phyloP scores from a whole-genome alignment of 169 alveolate genomes.

The Amoebophrya sp. region DNA sequence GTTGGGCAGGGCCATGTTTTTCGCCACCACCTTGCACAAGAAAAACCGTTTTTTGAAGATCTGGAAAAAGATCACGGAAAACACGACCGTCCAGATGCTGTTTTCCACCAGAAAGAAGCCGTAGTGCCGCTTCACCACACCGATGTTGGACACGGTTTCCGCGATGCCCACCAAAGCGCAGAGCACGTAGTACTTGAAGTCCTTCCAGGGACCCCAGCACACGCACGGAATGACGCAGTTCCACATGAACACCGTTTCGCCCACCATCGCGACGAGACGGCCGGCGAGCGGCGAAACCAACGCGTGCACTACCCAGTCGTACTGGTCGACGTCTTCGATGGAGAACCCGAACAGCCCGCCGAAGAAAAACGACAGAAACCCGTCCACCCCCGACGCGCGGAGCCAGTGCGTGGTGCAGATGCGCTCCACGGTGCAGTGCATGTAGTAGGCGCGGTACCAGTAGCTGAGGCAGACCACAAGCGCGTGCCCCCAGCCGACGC shows the following conservation, averaged over 20 bases:
- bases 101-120: not conserved
- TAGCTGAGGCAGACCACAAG: not conserved
- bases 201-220: not conserved
- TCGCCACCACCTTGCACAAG: not conserved
- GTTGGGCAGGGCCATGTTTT: too few species aligned
- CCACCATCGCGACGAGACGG: not conserved
- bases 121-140: not conserved
- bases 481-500: not conserved
- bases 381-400: too few species aligned
- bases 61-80: not conserved
- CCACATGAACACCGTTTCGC: not conserved
- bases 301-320: not conserved
- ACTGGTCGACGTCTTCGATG: too few species aligned
- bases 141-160: not conserved
- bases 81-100: not conserved
- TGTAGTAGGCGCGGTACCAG: not conserved
- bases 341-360: too few species aligned
- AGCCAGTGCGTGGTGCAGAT: not conserved
- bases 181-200: not conserved
- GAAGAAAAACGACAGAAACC: too few species aligned
- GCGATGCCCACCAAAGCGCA: not conserved
- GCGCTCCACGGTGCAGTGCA: slow-evolving; percentile 2
- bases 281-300: not conserved
- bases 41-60: not conserved
- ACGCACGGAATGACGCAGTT: not conserved